A percentile compares a stretch with the other conserved stretches of the same genome.
Conservation (phyloP, 139 green algal genomes). For the Gonium pectorale region DNA sequence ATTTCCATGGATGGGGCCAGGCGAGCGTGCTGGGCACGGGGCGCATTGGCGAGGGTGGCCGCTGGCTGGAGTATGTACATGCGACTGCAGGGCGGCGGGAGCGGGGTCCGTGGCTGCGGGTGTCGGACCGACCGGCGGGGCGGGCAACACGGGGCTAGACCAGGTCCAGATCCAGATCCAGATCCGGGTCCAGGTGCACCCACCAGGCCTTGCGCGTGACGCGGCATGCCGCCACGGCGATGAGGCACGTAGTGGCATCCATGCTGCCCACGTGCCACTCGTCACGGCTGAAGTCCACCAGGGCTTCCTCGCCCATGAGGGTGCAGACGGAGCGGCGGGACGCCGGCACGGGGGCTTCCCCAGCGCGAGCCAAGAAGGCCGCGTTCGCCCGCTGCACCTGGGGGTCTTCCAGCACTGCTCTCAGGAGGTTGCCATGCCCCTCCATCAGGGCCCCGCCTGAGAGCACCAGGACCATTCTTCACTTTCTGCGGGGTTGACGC, state of each 20-base stretch:
- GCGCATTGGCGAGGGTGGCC: too few species aligned
- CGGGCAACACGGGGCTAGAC: too few species aligned
- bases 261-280: conserved; percentile 16
- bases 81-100: too few species aligned
- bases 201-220: conserved; percentile 7
- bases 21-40: too few species aligned
- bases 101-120: too few species aligned
- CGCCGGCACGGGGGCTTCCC: neutral
- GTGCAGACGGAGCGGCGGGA: neutral
- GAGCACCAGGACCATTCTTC: conserved; percentile 18
- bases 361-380: neutral
- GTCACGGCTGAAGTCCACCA: conserved; percentile 5
- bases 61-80: too few species aligned
- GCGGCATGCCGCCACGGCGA: neutral
- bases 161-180: too few species aligned
- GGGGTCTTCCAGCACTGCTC: neutral
- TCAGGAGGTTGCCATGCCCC: neutral
- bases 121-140: too few species aligned
- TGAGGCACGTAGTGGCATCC: conserved; percentile 36
- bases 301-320: conserved; percentile 30
- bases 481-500: too few species aligned
- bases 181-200: too few species aligned
- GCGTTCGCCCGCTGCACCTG: neutral
- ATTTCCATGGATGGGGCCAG: too few species aligned
- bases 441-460: neutral